These are phyloP conservation scores for Scenedesmus sp. DNA, from an alignment of 163 green algal species.

Conservation along the genomic window DNA sequence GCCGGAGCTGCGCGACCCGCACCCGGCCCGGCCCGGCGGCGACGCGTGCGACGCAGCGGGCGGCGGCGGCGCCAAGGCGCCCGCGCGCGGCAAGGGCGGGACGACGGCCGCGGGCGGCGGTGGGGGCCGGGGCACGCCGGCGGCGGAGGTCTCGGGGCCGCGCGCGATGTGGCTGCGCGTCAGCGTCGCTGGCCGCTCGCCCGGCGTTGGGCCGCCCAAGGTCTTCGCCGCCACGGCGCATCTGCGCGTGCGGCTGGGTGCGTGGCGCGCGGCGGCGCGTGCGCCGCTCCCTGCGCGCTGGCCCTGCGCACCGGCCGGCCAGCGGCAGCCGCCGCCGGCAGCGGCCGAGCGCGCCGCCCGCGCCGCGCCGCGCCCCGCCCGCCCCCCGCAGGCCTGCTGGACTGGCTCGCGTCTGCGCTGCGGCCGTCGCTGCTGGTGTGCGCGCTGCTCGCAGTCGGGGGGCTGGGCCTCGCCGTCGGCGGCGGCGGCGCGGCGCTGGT, in stretches of 20 bases:
- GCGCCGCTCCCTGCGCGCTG: background rate
- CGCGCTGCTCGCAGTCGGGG: background rate
- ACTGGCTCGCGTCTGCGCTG: background rate
- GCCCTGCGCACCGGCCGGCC: no score
- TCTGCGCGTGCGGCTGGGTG: slow-evolving; percentile 1
- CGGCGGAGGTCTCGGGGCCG: background rate
- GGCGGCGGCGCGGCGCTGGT: background rate
- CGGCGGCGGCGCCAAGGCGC: background rate
- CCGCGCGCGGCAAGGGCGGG: background rate
- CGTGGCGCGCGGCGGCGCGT: background rate
- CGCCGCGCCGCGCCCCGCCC: background rate
- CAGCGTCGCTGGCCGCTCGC: slow-evolving; percentile 1
- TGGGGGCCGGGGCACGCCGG: no score
- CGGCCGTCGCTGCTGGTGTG: background rate
- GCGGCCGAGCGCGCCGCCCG: background rate
- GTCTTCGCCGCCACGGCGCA: slow-evolving; percentile 17
- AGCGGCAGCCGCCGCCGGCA: background rate
- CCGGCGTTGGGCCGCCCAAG: background rate
- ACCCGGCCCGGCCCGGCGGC: no score
- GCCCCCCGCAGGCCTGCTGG: background rate
- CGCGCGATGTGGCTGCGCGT: slow-evolving; percentile 26
- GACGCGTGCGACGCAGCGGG: no score
- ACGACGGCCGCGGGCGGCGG: background rate
- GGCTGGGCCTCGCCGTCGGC: background rate
- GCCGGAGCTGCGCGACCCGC: background rate